phyloP scores from a whole-genome alignment of 768 basidiomycete species.

The Leccinum incarnatum region DNA sequence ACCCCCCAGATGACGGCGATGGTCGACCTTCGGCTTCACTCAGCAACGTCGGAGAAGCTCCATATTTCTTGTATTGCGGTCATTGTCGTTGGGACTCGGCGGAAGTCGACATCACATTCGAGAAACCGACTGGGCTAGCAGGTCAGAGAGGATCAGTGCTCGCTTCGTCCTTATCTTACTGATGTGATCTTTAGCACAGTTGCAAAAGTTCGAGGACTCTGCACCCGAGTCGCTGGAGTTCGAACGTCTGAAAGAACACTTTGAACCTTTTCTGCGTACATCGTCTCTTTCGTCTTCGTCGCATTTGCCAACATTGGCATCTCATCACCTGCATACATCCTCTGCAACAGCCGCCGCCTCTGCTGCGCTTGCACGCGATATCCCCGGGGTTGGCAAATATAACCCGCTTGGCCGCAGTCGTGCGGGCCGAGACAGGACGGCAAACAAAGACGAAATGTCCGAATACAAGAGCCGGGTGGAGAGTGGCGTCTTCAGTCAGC shows the following conservation, averaged over 20 bases:
- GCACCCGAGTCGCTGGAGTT: constrained; percentile 85
- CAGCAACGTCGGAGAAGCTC: constrained; percentile 73
- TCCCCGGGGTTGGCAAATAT: constrained; percentile 78
- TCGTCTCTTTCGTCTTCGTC: constrained; percentile 70
- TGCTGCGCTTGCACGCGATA: constrained; percentile 84
- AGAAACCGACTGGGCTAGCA: constrained; percentile 94
- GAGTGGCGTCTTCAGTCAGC: constrained; percentile 49
- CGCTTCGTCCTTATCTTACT: neutral
- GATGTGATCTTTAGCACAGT: constrained; percentile 57
- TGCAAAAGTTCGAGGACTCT: constrained; percentile 87
- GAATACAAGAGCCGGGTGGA: constrained; percentile 76
- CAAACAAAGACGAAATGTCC: constrained; percentile 73
- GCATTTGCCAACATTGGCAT: constrained; percentile 46
- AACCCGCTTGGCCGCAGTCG: constrained; percentile 55
- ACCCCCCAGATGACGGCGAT: constrained; percentile 64
- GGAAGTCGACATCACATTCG: constrained; percentile 88
- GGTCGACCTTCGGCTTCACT: constrained; percentile 51
- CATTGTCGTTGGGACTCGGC: constrained; percentile 95
- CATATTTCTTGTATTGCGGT: constrained; percentile 89
- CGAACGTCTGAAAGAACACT: constrained; percentile 93
- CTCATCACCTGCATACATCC: constrained; percentile 73
- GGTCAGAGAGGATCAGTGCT: constrained; percentile 48
- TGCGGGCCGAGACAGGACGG: constrained; percentile 55
- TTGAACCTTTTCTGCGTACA: constrained; percentile 91
- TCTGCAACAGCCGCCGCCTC: constrained; percentile 89